phyloP scores from a whole-genome alignment of 192 early-diverging fungal species.

The Pilobolus umbonatus region DNA sequence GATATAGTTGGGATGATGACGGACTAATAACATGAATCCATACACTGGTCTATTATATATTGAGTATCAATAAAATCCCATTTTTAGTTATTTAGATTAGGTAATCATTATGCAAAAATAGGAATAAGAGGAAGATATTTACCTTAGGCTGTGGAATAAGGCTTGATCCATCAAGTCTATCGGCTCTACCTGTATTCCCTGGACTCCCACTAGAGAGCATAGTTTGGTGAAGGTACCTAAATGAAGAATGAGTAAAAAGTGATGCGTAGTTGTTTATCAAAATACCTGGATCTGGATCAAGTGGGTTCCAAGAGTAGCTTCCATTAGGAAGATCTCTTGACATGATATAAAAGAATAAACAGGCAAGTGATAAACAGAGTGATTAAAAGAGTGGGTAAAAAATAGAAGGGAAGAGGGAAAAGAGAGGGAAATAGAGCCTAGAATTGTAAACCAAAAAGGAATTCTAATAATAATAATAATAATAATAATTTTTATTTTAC shows the following conservation, averaged over 20 bases:
- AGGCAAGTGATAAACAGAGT: neutral
- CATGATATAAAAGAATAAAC: slow-evolving; percentile 1
- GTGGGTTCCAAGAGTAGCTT: slow-evolving; percentile 44
- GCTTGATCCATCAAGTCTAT: slow-evolving; percentile 21
- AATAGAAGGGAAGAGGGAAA: slow-evolving; percentile 6
- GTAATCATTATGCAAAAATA: too few species aligned
- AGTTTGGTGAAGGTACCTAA: slow-evolving; percentile 58
- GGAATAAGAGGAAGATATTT: too few species aligned
- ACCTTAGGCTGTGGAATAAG: slow-evolving; percentile 8
- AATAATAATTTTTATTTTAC: too few species aligned
- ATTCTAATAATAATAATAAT: too few species aligned
- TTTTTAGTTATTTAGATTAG: neutral
- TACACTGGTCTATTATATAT: slow-evolving; percentile 38
- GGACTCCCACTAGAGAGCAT: slow-evolving; percentile 57
- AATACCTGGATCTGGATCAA: slow-evolving; percentile 60
- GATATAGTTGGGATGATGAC: slow-evolving; percentile 13
- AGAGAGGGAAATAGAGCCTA: neutral
- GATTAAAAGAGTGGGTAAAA: slow-evolving; percentile 12
- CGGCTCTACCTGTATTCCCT: slow-evolving; percentile 58
- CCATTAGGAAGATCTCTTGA: slow-evolving; percentile 9
- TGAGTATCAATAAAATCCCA: slow-evolving; percentile 12
- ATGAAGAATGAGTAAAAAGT: neutral
- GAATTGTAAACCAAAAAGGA: slow-evolving; percentile 6
- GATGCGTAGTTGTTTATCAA: neutral
- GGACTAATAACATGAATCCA: slow-evolving; percentile 60